Conservation (phyloP, 805 yeast species). For the Ogataea pignaliae region DNA sequence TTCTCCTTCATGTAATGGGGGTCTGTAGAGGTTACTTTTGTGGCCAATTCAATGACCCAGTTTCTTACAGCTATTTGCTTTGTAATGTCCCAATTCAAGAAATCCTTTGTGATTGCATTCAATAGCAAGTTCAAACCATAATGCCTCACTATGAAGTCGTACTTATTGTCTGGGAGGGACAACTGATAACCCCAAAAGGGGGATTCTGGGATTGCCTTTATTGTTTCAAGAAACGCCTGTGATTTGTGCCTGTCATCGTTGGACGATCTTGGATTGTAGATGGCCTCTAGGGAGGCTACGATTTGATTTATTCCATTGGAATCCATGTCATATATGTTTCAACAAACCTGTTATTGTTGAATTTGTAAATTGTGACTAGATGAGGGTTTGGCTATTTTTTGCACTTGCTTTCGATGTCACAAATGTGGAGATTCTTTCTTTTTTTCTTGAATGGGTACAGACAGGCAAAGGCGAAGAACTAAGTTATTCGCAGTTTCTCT, state of each 20-base stretch:
- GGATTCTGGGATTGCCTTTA: conserved; percentile 74
- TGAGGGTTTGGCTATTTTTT: no score
- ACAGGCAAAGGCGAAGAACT: no score
- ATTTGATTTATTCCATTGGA: conserved; percentile 68
- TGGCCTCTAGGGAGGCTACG: conserved; percentile 68
- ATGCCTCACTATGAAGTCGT: conserved; percentile 75
- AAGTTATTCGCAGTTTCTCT: no score
- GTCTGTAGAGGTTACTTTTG: conserved; percentile 54
- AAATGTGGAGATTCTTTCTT: no score
- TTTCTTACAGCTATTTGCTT: conserved; percentile 66
- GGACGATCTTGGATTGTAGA: conserved; percentile 61
- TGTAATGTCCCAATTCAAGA: conserved; percentile 48
- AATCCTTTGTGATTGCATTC: conserved; percentile 58
- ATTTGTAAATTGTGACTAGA: no score
- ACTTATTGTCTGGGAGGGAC: conserved; percentile 57
- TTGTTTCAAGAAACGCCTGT: conserved; percentile 63
- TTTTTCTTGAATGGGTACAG: no score
- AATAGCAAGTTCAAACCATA: conserved; percentile 82
- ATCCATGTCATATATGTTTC: conserved; percentile 42
- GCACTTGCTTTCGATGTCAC: no score
- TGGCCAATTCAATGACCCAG: conserved; percentile 81
- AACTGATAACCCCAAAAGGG: conserved; percentile 92
- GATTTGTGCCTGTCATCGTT: conserved; percentile 54
- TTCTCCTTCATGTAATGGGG: conserved; percentile 91
- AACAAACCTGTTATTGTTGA: no score